phyloP scores from a whole-genome alignment of 768 basidiomycete species.

The Kockovaella imperatae region DNA sequence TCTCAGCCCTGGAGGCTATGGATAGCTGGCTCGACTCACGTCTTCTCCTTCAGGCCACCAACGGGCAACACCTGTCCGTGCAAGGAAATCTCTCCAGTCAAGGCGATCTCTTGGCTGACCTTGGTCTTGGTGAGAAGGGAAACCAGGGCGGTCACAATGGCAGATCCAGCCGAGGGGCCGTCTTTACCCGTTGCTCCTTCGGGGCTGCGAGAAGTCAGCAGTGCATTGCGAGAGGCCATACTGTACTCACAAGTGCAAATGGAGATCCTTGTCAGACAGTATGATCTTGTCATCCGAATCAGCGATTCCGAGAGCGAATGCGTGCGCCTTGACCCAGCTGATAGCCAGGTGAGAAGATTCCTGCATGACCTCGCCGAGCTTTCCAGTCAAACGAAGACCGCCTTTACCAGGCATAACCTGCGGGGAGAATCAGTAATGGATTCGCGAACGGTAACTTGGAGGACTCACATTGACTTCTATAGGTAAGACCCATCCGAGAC shows the following conservation, averaged over 20 bases:
- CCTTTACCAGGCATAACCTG: slow-evolving; percentile 97
- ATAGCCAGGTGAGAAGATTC: slow-evolving; percentile 93
- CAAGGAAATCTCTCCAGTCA: slow-evolving; percentile 97
- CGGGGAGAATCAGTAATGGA: not conserved
- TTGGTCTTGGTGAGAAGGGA: slow-evolving; percentile 78
- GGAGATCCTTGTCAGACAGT: slow-evolving; percentile 76
- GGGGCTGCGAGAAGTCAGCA: slow-evolving; percentile 24
- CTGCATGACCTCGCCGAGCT: slow-evolving; percentile 94
- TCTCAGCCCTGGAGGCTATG: slow-evolving; percentile 4
- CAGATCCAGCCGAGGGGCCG: slow-evolving; percentile 93
- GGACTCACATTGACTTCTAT: slow-evolving; percentile 78
- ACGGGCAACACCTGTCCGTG: slow-evolving; percentile 94
- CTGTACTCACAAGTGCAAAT: slow-evolving; percentile 70
- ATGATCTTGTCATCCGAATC: slow-evolving; percentile 62
- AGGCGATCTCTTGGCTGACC: slow-evolving; percentile 82
- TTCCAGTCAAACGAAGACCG: slow-evolving; percentile 82
- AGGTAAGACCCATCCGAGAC: slow-evolving; percentile 93
- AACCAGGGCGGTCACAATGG: slow-evolving; percentile 83
- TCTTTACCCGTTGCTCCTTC: slow-evolving; percentile 54
- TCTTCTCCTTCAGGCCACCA: slow-evolving; percentile 71
- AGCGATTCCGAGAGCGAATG: slow-evolving; percentile 81
- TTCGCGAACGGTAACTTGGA: not conserved
- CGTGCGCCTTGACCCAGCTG: slow-evolving; percentile 86
- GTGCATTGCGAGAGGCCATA: not conserved
- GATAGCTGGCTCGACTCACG: slow-evolving; percentile 13